Percentiles rank a stretch among this genome's conserved stretches.
Conservation (phyloP, 2,329 filamentous ascomycete genomes). For the Alternaria infectoria region DNA sequence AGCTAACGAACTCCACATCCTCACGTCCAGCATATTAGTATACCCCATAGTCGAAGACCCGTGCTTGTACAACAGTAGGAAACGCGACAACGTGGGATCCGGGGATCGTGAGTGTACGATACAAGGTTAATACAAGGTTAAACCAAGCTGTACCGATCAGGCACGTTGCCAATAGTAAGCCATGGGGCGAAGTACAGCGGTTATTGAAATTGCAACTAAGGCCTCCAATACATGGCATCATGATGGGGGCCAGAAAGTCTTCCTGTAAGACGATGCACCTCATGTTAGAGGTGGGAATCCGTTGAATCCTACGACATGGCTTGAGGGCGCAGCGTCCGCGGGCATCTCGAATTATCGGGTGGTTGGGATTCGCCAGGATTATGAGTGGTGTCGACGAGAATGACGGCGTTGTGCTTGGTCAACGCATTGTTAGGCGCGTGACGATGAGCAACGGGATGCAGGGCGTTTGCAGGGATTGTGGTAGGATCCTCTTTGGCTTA, state of each 20-base stretch:
- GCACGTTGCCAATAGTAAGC: background rate
- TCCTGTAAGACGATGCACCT: background rate
- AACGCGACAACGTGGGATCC: background rate
- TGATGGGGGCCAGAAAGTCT: background rate
- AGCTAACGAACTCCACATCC: background rate
- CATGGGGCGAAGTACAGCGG: background rate
- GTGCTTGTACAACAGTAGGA: background rate
- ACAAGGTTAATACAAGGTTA: background rate
- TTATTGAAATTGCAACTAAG: background rate
- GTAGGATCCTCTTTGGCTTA: background rate
- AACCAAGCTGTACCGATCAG: background rate
- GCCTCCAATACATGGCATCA: background rate
- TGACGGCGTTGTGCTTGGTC: background rate
- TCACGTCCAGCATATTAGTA: background rate
- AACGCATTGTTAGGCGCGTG: background rate
- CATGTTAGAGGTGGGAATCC: background rate
- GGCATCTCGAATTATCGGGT: background rate
- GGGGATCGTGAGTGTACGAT: background rate
- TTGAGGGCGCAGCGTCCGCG: background rate
- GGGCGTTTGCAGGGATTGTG: background rate
- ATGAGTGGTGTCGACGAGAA: background rate
- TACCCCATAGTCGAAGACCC: background rate
- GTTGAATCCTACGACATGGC: background rate
- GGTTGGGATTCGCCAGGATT: background rate
- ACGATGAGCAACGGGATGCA: background rate